phyloP scores from a whole-genome alignment of 2,329 filamentous ascomycete genomes.

The Chrysosporium keratinophilum region DNA sequence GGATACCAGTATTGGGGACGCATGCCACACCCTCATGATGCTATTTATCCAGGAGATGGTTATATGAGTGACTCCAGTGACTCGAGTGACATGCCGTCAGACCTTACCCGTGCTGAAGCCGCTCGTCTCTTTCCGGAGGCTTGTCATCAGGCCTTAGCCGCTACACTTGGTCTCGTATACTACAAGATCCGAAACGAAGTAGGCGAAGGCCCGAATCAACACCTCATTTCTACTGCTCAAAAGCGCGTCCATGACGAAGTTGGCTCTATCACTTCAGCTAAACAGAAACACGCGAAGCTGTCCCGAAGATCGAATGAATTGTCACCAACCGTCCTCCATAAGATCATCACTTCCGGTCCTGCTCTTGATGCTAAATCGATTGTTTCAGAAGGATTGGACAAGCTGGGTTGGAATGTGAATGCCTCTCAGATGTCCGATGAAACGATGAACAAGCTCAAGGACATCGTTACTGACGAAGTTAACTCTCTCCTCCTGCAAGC shows the following conservation, averaged over 20 bases:
- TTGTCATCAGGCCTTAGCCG: slow-evolving; percentile 33
- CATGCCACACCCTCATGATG: slow-evolving; percentile 25
- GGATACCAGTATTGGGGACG: slow-evolving; percentile 33
- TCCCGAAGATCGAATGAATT: slow-evolving; percentile 22
- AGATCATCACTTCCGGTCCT: slow-evolving; percentile 24
- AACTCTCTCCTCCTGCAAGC: slow-evolving; percentile 27
- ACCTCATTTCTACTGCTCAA: slow-evolving; percentile 22
- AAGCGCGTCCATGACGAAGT: slow-evolving; percentile 31
- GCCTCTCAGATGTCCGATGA: slow-evolving; percentile 30
- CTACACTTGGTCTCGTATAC: slow-evolving; percentile 32
- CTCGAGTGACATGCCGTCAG: slow-evolving; percentile 29
- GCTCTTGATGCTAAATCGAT: slow-evolving; percentile 28
- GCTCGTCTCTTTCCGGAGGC: slow-evolving; percentile 30
- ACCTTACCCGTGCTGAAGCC: slow-evolving; percentile 29
- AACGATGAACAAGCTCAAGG: slow-evolving; percentile 30
- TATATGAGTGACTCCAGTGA: slow-evolving; percentile 30
- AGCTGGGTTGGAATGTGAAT: slow-evolving; percentile 28
- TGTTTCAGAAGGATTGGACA: slow-evolving; percentile 26
- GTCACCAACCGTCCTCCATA: slow-evolving; percentile 23
- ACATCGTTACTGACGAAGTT: slow-evolving; percentile 29
- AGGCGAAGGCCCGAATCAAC: slow-evolving; percentile 26
- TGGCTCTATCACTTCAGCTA: slow-evolving; percentile 25
- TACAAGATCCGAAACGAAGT: slow-evolving; percentile 35
- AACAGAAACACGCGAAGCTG: slow-evolving; percentile 29
- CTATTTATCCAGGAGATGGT: slow-evolving; percentile 22